A percentile compares a stretch with the other conserved stretches of the same genome.
These are phyloP conservation scores for Tylopilus subfusipes DNA, from an alignment of 768 basidiomycete species.

Conservation along the genomic window DNA sequence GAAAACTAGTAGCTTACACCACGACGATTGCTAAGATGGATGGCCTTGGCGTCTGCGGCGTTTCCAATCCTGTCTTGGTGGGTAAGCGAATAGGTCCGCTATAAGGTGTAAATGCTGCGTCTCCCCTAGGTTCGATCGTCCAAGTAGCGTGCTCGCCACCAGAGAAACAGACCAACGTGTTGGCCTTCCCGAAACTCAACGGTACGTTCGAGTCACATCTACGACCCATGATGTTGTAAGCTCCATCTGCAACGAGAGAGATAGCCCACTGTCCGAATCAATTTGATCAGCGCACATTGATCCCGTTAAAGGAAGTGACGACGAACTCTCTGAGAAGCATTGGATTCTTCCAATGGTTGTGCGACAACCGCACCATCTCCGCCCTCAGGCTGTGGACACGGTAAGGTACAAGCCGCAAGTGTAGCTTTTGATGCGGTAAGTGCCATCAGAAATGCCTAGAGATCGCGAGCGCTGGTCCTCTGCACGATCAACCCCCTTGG, in stretches of 20 bases:
- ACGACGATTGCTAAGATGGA: background rate
- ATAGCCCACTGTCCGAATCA: background rate
- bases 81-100: background rate
- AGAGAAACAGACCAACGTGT: background rate
- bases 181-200: background rate
- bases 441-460: background rate
- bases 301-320: background rate
- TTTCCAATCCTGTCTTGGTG: conserved; percentile 1
- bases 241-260: background rate
- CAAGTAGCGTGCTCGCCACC: background rate
- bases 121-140: conserved; percentile 5
- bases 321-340: background rate
- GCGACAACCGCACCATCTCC: background rate
- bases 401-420: background rate
- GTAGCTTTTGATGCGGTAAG: conserved; percentile 4
- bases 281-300: background rate
- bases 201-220: no score
- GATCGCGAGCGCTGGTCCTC: background rate
- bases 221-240: background rate
- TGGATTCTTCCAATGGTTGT: background rate
- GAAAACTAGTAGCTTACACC: background rate
- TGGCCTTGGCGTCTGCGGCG: conserved; percentile 1
- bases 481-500: no score
- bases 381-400: background rate
- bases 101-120: background rate